A percentile compares a stretch with the other conserved stretches of the same genome.
These are phyloP conservation scores for Suhomyces yuchorum DNA, from an alignment of 1,139 yeast species.

Conservation along the genomic window DNA sequence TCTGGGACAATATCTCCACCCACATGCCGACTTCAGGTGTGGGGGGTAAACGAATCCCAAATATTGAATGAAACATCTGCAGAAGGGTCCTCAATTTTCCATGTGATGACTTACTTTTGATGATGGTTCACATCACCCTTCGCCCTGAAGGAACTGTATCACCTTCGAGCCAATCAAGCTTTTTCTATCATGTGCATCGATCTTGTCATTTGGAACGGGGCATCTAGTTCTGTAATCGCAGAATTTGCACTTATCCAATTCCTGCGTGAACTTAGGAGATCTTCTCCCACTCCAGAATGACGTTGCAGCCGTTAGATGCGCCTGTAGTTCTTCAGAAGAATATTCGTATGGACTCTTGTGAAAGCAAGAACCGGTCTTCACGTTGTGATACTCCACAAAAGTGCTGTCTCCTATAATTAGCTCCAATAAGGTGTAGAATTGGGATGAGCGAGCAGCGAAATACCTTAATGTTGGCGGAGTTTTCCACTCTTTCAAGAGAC, in stretches of 20 bases:
- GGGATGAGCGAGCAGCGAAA: constrained; percentile 57
- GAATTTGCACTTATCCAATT: constrained; percentile 46
- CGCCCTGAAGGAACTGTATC: constrained; percentile 14
- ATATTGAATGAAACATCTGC: constrained; percentile 40
- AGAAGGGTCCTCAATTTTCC: constrained; percentile 37
- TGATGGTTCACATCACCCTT: constrained; percentile 36
- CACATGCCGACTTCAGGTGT: constrained; percentile 44
- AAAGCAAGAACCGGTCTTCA: constrained; percentile 36
- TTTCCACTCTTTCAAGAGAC: constrained; percentile 45
- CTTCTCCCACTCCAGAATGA: constrained; percentile 59
- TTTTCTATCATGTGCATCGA: constrained; percentile 7
- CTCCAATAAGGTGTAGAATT: constrained; percentile 40
- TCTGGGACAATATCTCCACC: constrained; percentile 48
- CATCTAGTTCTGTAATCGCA: constrained; percentile 53
- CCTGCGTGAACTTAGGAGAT: constrained; percentile 41
- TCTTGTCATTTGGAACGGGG: constrained; percentile 29
- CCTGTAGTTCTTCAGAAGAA: constrained; percentile 27
- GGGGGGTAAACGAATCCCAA: constrained; percentile 53
- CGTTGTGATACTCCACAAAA: constrained; percentile 56
- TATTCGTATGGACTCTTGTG: constrained; percentile 35
- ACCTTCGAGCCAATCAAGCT: constrained; percentile 14
- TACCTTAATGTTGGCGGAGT: constrained; percentile 57
- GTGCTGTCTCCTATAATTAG: constrained; percentile 33
- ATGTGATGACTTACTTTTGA: constrained; percentile 41
- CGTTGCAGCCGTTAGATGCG: constrained; percentile 35